Evolutionary conservation across 2,329 filamentous ascomycete genomes (phyloP).

Genomic region (Neoscytalidium dimidiatum): DNA sequence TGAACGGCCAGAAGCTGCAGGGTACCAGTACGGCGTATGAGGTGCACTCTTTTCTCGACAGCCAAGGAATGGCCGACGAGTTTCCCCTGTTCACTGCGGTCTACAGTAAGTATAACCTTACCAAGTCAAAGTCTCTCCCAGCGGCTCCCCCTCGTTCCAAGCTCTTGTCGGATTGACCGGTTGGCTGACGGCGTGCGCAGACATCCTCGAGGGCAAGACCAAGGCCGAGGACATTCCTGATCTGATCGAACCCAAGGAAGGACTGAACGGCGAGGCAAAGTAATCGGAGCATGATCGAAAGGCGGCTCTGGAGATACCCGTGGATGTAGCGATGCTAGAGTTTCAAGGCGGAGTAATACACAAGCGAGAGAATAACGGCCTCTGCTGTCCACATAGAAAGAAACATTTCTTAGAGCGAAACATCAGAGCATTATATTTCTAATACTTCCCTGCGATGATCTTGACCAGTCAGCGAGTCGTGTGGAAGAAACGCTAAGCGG

Average conservation of each 20-base stretch:
- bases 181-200: slow-evolving; percentile 36
- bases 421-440: not conserved
- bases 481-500: not conserved
- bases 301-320: not conserved
- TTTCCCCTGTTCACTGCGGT: slow-evolving; percentile 95
- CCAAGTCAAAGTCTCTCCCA: not conserved
- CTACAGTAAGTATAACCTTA: slow-evolving; percentile 52
- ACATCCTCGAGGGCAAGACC: slow-evolving; percentile 74
- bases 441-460: not conserved
- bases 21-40: slow-evolving; percentile 90
- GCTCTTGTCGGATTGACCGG: not conserved
- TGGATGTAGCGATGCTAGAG: not conserved
- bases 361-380: not conserved
- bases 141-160: not conserved
- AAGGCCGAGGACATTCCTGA: slow-evolving; percentile 79
- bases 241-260: slow-evolving; percentile 47
- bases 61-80: slow-evolving; percentile 73
- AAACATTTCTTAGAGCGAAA: slow-evolving; percentile 6
- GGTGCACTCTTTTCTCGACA: slow-evolving; percentile 85
- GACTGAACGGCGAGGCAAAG: not conserved
- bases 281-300: not conserved
- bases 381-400: slow-evolving; percentile 1
- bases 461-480: not conserved
- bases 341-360: not conserved
- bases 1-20: slow-evolving; percentile 97